A percentile compares a stretch with the other conserved stretches of the same genome.
Conservation (phyloP, 441 rosid genomes). For the Adansonia grandidieri region DNA sequence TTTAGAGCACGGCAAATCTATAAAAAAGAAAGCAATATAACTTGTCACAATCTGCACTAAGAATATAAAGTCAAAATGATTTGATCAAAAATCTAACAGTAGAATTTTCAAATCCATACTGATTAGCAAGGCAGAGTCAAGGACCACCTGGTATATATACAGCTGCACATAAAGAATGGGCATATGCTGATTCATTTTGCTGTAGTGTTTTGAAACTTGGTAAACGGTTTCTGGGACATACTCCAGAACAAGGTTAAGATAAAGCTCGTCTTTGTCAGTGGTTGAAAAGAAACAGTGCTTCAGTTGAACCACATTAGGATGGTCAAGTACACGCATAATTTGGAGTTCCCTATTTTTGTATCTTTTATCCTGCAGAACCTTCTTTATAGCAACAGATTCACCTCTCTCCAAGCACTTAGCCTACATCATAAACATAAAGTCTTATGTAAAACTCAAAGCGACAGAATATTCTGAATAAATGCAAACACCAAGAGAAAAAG, state of each 20-base stretch:
- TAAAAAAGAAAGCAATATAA: conserved; percentile 25
- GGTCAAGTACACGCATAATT: conserved; percentile 69
- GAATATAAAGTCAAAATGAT: not conserved
- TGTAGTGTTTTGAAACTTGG: conserved; percentile 68
- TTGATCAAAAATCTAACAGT: not conserved
- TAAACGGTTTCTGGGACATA: conserved; percentile 78
- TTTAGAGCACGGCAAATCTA: conserved; percentile 86
- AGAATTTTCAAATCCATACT: not conserved
- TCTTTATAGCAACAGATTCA: conserved; percentile 86
- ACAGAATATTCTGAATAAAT: conserved; percentile 8
- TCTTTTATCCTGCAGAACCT: conserved; percentile 91
- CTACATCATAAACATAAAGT: conserved; percentile 40
- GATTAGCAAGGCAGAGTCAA: conserved; percentile 8
- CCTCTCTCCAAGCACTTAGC: conserved; percentile 86
- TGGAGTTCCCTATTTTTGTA: conserved; percentile 93
- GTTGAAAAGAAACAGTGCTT: conserved; percentile 83
- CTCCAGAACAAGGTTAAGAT: conserved; percentile 82
- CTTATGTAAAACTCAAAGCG: not conserved
- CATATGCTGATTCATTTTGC: conserved; percentile 65
- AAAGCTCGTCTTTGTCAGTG: conserved; percentile 71
- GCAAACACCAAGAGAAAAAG: not conserved
- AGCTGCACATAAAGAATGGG: conserved; percentile 72
- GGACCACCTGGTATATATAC: conserved; percentile 73
- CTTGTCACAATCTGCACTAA: conserved; percentile 16
- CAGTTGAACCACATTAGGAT: conserved; percentile 73